Base-by-base conservation (phyloP, 495 filamentous ascomycete genomes). In the Glutinoglossum americanum region DNA sequence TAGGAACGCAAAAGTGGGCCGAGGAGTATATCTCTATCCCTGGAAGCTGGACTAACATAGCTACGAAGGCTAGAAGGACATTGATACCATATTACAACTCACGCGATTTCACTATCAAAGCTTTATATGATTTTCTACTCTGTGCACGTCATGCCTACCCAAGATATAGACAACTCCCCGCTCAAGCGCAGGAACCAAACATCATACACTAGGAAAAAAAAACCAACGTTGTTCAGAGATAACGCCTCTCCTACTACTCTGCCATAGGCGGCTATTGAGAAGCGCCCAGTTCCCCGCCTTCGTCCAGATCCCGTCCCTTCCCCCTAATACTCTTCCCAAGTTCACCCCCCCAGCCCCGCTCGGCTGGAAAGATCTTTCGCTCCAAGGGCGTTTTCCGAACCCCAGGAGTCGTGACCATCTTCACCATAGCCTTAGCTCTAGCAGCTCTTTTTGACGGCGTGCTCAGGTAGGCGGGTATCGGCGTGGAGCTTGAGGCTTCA, bases 401-500 rank as follows among this genome's bases (percentile, higher is more conserved):
- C 32, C 71, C 69, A 25, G 75, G 75, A 27, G 76, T 78, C n/a
- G 74, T 76, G 6, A 75, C 75, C 35, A 71, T 63, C 61, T 72
- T 71, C 13, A 73, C 73, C 41, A 79, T 62, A 21, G 70, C 71
- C 61, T 69, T 74, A 13, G 75, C 75, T 30, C 75, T 67, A 33
- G 76, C 74, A 28, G 74, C 72, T 62, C 75, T 69, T 64, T 75
- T 80, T 5, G 78, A 80, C 32, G 79, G 79, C 7, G 79, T 81
- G 45, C 66, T 73, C 55, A 79, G 60, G 63, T 75, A 77, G 48
- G 67, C 79, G 19, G 78, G 77, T 15, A 79, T 57, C 4, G 76
- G 66, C 9, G 66, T 67, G 25, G 64, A 74, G 15, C 64, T 71
- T n/a, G 68, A 19, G 59, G 60, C 23, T 57, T 65, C 1, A 68